Conservation (phyloP, 202 grass and related monocot species). For the Eragrostis tef region DNA sequence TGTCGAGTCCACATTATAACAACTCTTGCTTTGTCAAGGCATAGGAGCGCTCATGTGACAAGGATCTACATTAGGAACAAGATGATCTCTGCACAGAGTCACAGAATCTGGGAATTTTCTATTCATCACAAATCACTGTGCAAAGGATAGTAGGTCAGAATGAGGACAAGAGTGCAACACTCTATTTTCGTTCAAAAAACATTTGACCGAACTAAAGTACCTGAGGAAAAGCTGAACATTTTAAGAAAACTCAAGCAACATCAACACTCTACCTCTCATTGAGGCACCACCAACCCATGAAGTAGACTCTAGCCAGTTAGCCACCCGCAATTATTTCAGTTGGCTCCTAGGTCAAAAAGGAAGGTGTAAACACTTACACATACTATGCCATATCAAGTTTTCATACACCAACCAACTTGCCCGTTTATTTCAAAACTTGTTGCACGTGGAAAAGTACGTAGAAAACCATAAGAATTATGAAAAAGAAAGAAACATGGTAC, state of each 20-base stretch:
- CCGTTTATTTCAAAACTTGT: background rate
- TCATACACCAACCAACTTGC: background rate
- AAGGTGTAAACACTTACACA: background rate
- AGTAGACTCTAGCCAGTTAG: no score
- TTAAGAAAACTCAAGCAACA: background rate
- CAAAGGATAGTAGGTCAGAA: background rate
- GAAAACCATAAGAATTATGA: background rate
- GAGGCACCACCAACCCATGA: background rate
- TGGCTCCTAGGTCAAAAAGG: background rate
- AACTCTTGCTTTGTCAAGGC: background rate
- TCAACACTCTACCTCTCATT: background rate
- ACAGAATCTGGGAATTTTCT: background rate
- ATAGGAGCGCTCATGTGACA: background rate
- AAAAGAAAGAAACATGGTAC: conserved; percentile 9
- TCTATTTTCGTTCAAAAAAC: background rate
- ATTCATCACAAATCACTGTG: background rate
- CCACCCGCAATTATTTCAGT: background rate
- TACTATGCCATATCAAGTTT: background rate
- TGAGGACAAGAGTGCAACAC: background rate
- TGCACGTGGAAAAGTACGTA: background rate
- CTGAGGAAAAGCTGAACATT: background rate
- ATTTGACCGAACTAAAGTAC: background rate
- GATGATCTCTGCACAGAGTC: conserved; percentile 1
- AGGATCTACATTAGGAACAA: conserved; percentile 21
- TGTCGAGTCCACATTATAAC: background rate